A percentile compares a stretch with the other conserved stretches of the same genome.
Conservation (phyloP, 139 green algal genomes). For the Mesotaenium endlicherianum region DNA sequence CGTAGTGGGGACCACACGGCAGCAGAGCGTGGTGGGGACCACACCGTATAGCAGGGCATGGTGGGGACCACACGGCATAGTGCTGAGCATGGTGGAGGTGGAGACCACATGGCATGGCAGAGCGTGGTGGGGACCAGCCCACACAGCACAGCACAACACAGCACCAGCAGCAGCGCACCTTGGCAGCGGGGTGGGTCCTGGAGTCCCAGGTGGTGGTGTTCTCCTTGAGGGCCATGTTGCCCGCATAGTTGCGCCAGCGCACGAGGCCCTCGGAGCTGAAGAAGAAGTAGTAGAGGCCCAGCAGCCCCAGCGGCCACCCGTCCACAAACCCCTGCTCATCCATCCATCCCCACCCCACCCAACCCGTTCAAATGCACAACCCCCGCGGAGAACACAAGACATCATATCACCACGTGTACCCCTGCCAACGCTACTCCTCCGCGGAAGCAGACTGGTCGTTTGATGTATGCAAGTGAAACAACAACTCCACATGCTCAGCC, state of each 20-base stretch:
- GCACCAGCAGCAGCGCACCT: neutral
- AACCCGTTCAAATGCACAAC: too few species aligned
- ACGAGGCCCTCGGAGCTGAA: constrained; percentile 57
- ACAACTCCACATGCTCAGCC: too few species aligned
- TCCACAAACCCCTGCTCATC: constrained; percentile 39
- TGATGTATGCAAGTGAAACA: too few species aligned
- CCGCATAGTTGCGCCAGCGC: constrained; percentile 55
- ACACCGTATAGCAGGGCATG: neutral
- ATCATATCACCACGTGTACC: too few species aligned
- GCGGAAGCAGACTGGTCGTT: too few species aligned
- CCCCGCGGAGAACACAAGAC: too few species aligned
- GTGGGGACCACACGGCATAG: neutral
- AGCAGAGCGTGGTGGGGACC: neutral
- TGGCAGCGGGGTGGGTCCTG: neutral
- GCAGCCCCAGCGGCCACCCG: constrained; percentile 34
- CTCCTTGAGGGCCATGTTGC: constrained; percentile 21
- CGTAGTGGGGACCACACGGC: neutral
- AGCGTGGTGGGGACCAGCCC: too few species aligned
- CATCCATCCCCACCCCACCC: too few species aligned
- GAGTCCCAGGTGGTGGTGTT: constrained; percentile 55
- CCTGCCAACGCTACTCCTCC: too few species aligned
- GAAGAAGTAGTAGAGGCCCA: constrained; percentile 60
- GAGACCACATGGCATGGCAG: neutral
- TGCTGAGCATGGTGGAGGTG: neutral
- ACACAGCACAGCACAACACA: neutral